Conservation (phyloP, 2,329 filamentous ascomycete genomes). For the Diaporthe australafricana region DNA sequence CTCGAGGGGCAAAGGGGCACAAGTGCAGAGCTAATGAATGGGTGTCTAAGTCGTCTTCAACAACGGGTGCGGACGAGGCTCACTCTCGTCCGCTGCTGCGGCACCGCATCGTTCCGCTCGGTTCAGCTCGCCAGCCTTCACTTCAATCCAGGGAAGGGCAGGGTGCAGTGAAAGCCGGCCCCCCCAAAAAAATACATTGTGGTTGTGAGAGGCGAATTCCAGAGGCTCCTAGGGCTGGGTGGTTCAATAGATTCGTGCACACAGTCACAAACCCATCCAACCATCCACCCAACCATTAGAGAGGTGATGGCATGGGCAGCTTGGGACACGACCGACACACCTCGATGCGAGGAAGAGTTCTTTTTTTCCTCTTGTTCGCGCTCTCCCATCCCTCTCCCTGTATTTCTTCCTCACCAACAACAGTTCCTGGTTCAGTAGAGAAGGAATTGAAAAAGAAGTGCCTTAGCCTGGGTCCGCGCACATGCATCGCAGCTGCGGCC, state of each 20-base stretch:
- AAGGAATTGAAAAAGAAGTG: slow-evolving; percentile 1
- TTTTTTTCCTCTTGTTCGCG: too few species aligned
- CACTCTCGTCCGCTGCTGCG: slow-evolving; percentile 34
- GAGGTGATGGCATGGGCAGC: slow-evolving; percentile 17
- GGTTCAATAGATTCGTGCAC: slow-evolving; percentile 8
- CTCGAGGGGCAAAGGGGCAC: not conserved
- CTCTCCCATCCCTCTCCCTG: not conserved
- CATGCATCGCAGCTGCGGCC: slow-evolving; percentile 17
- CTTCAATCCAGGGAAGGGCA: slow-evolving; percentile 15
- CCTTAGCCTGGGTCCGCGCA: slow-evolving; percentile 4
- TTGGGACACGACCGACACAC: not conserved
- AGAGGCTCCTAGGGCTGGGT: slow-evolving; percentile 1
- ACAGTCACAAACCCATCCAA: not conserved
- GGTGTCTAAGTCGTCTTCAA: slow-evolving; percentile 12
- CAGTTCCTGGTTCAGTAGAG: not conserved
- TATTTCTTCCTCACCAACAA: not conserved
- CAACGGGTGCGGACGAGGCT: slow-evolving; percentile 28
- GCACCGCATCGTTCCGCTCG: slow-evolving; percentile 26
- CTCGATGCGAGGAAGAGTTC: slow-evolving; percentile 1
- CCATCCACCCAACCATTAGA: not conserved
- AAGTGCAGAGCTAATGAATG: not conserved
- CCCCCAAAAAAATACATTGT: not conserved
- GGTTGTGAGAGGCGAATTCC: slow-evolving; percentile 14
- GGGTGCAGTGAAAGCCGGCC: slow-evolving; percentile 18
- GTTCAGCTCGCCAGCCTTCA: not conserved